phyloP scores from a whole-genome alignment of 2,329 filamentous ascomycete species.

The Colletotrichum sp. region DNA sequence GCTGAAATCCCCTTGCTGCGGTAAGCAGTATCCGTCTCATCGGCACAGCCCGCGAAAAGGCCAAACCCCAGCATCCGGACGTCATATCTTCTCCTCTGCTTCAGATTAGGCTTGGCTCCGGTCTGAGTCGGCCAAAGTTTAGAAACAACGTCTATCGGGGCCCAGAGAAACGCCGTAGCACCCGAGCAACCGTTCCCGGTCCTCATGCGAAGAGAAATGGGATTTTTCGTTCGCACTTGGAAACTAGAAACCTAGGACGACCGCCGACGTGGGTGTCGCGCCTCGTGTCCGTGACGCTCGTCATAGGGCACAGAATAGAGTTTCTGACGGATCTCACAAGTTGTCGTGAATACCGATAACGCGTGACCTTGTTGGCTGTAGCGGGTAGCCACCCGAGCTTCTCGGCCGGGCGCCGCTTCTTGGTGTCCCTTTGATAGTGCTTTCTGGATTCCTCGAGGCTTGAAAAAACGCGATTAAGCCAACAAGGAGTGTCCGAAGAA shows the following conservation, averaged over 20 bases:
- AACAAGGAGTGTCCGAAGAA: background rate
- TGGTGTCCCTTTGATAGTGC: background rate
- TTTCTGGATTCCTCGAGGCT: background rate
- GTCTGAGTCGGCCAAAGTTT: conserved; percentile 1
- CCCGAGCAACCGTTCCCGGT: conserved; percentile 8
- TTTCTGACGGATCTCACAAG: background rate
- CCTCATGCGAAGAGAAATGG: background rate
- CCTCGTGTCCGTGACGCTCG: background rate
- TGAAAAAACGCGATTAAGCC: background rate
- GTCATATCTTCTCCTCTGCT: conserved; percentile 14
- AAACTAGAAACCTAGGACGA: background rate
- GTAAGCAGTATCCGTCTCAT: background rate
- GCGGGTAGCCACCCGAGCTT: background rate
- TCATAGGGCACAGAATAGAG: background rate
- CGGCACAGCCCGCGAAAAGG: background rate
- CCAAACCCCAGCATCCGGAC: conserved; percentile 1
- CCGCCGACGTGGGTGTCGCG: background rate
- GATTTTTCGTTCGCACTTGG: background rate
- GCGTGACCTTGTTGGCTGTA: background rate
- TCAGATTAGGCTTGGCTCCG: conserved; percentile 4
- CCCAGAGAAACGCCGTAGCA: conserved; percentile 2
- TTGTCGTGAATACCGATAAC: background rate
- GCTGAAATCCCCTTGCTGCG: background rate
- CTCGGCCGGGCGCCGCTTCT: background rate
- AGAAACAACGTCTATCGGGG: conserved; percentile 3